Percentiles rank a stretch among this genome's conserved stretches.
Conservation (phyloP, 306 rosid genomes). For the Fagus crenata region DNA sequence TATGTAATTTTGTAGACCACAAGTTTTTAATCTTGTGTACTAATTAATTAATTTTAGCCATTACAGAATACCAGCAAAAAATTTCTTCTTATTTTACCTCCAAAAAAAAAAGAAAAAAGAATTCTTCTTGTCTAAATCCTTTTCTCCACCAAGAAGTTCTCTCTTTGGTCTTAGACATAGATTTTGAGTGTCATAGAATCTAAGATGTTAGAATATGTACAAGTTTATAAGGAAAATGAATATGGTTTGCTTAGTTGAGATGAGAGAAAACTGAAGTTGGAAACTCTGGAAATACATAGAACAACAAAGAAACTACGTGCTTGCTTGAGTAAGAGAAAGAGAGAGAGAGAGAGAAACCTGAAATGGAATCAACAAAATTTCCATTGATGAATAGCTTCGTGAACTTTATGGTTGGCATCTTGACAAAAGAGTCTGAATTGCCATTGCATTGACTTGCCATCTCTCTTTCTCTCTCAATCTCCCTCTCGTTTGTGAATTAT, state of each 20-base stretch:
- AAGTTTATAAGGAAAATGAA: neutral
- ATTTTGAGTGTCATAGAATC: neutral
- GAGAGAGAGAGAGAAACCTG: slow-evolving; percentile 45
- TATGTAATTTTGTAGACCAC: too few relatives aligned
- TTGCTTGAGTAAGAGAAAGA: too few relatives aligned
- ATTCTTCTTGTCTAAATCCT: too few relatives aligned
- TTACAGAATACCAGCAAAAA: too few relatives aligned
- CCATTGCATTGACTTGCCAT: slow-evolving; percentile 46
- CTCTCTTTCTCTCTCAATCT: neutral
- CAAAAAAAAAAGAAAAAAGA: too few relatives aligned
- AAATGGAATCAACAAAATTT: slow-evolving; percentile 64
- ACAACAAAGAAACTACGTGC: neutral
- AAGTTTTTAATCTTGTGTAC: too few relatives aligned
- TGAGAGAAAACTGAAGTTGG: neutral
- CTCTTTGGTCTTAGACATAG: too few relatives aligned
- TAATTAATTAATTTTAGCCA: too few relatives aligned
- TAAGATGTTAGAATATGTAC: too few relatives aligned
- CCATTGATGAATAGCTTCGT: slow-evolving; percentile 95
- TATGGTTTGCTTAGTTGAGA: neutral
- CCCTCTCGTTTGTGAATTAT: neutral
- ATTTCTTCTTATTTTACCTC: too few relatives aligned
- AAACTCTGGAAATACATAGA: neutral
- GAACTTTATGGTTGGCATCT: slow-evolving; percentile 63
- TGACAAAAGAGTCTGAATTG: slow-evolving; percentile 23
- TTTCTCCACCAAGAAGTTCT: too few relatives aligned